Percentiles rank a stretch among this genome's conserved stretches.
phyloP scores from a whole-genome alignment of 441 rosid genomes.

The Croton laevigatus region DNA sequence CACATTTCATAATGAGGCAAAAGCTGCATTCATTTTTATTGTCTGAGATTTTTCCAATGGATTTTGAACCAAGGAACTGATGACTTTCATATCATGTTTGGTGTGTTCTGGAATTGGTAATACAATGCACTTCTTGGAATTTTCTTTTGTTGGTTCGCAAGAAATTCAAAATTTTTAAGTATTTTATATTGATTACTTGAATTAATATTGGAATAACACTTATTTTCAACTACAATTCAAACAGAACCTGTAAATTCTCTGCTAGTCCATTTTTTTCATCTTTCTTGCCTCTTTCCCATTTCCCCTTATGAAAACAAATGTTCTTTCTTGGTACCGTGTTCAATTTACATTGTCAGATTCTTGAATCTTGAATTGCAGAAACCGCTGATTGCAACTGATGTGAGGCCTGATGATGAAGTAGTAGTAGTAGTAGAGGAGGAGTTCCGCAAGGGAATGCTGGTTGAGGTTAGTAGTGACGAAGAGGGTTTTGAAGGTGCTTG shows the following conservation, averaged over 20 bases:
- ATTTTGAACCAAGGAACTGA: too few relatives aligned
- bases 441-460: slow-evolving; percentile 40
- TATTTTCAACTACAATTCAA: too few relatives aligned
- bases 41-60: too few relatives aligned
- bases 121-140: too few relatives aligned
- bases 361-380: slow-evolving; percentile 17
- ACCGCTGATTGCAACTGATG: slow-evolving; percentile 10
- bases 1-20: too few relatives aligned
- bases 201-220: too few relatives aligned
- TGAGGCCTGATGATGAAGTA: slow-evolving; percentile 21
- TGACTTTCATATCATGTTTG: too few relatives aligned
- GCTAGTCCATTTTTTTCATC: not conserved
- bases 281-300: not conserved
- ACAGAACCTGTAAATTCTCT: not conserved
- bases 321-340: not conserved
- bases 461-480: slow-evolving; percentile 84
- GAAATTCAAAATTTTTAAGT: too few relatives aligned
- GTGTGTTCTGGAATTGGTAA: too few relatives aligned
- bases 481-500: slow-evolving; percentile 90
- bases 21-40: too few relatives aligned
- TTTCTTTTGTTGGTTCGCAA: too few relatives aligned
- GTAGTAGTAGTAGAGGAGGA: slow-evolving; percentile 18
- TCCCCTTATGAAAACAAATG: not conserved
- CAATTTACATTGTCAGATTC: slow-evolving; percentile 7
- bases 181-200: too few relatives aligned